Base-by-base conservation (phyloP, 495 filamentous ascomycete species). In the Poronia punctata region DNA sequence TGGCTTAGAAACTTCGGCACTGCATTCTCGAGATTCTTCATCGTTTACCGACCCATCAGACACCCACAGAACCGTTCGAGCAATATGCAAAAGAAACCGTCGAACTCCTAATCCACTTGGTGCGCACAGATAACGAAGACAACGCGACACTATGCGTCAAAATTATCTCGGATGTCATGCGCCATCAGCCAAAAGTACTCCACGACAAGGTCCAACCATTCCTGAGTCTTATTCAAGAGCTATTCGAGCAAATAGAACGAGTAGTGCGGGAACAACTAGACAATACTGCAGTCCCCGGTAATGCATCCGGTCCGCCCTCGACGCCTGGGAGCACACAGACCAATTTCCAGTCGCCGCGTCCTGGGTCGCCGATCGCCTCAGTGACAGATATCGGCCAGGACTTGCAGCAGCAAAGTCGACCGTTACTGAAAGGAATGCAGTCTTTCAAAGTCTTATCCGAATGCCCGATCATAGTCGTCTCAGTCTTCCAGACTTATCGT, bases 381-480 rank as follows among this genome's bases (percentile, higher is more conserved):
- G 57, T 66, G 37, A 72, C 80, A 26, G 90, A 97, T 36, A 66
- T 89, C 8, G 81, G 77, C 9, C 70, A 76, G 8, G 88, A 92
- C 48, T 58, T 60, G 26, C 85, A 89, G 46, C 88, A 90, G 60
- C 75, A 84, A 36, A 82, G 78, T 19, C 80, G 90, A 41, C 79
- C 82, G 17, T 62, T 97, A 17, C 65, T 87, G 27, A 88, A 83
- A 57, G 92, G 93, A 12, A 95, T 96, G 89, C 84, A 95, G 61
- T 96, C 90, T 4, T 99, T 99, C 74, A 99, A 97, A 62, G 93
- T 99, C 23, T 75, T 97, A 11, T 86, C 90, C 0, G 93, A 99
- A 59, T 97, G 89, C 48, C 93, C 93, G 1, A 99, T 99, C 45
- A 96, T 97, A 41, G 93, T 99, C 20, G 93, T 99, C 12, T 98